Evolutionary conservation across 768 basidiomycete species (phyloP), one percentile per base, ranked within the genome.

Genomic region (Termitomyces sp.): DNA sequence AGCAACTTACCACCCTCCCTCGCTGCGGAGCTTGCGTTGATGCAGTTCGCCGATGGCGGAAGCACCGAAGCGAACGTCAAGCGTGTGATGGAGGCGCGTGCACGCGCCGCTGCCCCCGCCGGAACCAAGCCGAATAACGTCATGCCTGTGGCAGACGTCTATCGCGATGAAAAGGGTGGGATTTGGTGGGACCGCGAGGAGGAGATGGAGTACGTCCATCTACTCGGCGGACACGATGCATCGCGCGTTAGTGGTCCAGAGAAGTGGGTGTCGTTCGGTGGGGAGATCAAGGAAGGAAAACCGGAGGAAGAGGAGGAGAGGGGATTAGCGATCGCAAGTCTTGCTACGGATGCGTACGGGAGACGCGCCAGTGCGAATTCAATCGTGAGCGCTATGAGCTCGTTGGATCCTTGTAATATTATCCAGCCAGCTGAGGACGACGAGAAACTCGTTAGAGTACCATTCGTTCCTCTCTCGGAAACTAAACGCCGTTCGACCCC

Each of bases 181-280:
- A 50, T 89, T 13, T 90, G 88, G 86, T 77, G 80, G 74, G 88
- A 90, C 60, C 80, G 78, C 51, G 85, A 86, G 11, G 88, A 90
- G 66, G 80, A 84, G 62, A 75, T 79, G 76, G 88, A 90, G 63
- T 88, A 83, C 58, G 73, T 76, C 13, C 84, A 81, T 53, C 76
- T 90, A 9, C 75, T 90, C 29, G 71, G 68, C 41, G 74, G 71
- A 23, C 42, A 48, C 32, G 22, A 27, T 1, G 22, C 38, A 2
- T 65, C 72, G 13, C 64, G 69, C 12, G 67, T 63, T 29, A 57
- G 60, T 32, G 61, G 57, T 20, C 65, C 66, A 46, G 66, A 64
- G n/a, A 70, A 69, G 35, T 83, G 80, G 73, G 75, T 80, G 22
- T 68, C 69, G 20, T 78, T 81, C 52, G 68, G 65, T 11, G 65